Evolutionary conservation across 1,139 yeast genomes (phyloP), one percentile per base, ranked within the genome.

Genomic region (Geotrichum klebahnii): DNA sequence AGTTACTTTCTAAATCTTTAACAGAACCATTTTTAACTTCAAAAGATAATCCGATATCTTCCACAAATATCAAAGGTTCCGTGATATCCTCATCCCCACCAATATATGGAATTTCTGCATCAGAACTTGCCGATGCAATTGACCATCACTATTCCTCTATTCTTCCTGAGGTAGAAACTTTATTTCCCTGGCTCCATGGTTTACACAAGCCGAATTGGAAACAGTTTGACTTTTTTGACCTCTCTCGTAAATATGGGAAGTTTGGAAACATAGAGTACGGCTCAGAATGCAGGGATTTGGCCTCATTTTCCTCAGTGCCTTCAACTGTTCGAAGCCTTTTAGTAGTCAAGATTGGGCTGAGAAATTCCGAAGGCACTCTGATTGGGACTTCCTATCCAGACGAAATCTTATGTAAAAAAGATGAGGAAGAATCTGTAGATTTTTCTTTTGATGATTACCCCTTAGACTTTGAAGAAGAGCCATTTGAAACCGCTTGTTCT

Each of bases 181-280:
- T 89, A 75, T 90, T 89, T 60, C 97, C 97, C 1, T 89, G 97
- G 97, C 73, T 87, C 38, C 96, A 89, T 64, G 95, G 96, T 0
- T 57, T 70, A 36, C 65, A 65, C 53, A 61, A 65, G 3, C 46
- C 50, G n/a, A 70, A 70, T 52, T 42, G 59, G 20, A 50, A 59
- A 46, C 73, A 69, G 54, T 56, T 63, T 35, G 61, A 64, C 9
- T 65, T 66, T 50, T 51, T 64, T 39, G 65, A 63, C 52, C 63
- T 67, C 5, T 44, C 54, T 43, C 33, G 50, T 5, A 44, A 50
- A 32, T 26, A 17, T 1, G 22, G 41, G 19, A 35, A 40, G 38
- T 12, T 38, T 46, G 12, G 56, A 53, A n/a, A n/a, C n/a, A n/a
- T n/a, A n/a, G n/a, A n/a, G n/a, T n/a, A n/a, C n/a, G n/a, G n/a